A percentile compares a stretch with the other conserved stretches of the same genome.
Conservation (phyloP, 1,284 basidiomycete genomes). For the Tetrapyrgos nigripes region DNA sequence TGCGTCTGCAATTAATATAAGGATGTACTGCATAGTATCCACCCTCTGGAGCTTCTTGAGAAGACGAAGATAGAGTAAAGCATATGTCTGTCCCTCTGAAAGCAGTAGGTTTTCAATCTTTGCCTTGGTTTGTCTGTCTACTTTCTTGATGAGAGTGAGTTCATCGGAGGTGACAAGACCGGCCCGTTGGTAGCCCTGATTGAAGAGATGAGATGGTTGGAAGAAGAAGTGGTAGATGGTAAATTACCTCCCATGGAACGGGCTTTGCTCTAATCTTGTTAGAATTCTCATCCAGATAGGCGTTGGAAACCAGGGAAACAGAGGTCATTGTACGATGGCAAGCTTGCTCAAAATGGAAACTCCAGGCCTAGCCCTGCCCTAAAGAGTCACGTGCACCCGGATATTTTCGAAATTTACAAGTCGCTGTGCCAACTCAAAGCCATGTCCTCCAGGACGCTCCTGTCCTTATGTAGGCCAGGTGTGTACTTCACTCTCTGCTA, state of each 20-base stretch:
- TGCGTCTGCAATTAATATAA: slow-evolving; percentile 92
- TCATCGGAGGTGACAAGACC: slow-evolving; percentile 91
- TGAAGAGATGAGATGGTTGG: slow-evolving; percentile 17
- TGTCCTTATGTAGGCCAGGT: slow-evolving; percentile 6
- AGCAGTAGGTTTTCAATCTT: slow-evolving; percentile 80
- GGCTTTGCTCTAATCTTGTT: slow-evolving; percentile 89
- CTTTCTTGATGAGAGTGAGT: slow-evolving; percentile 88
- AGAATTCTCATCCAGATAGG: slow-evolving; percentile 88
- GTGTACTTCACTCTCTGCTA: not conserved
- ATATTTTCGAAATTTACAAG: not conserved
- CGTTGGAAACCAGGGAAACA: slow-evolving; percentile 85
- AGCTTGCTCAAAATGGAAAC: not conserved
- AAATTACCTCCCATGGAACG: slow-evolving; percentile 92
- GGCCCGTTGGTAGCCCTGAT: slow-evolving; percentile 94
- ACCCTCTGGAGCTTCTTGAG: slow-evolving; percentile 93
- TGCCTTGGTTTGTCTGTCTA: slow-evolving; percentile 80
- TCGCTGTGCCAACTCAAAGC: not conserved
- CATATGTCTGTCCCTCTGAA: slow-evolving; percentile 84
- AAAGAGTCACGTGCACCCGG: slow-evolving; percentile 1
- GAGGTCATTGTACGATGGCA: slow-evolving; percentile 59
- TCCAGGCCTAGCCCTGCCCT: not conserved
- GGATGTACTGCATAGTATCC: slow-evolving; percentile 93
- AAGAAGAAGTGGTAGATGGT: not conserved
- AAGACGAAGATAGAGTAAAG: slow-evolving; percentile 88
- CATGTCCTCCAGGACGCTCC: slow-evolving; percentile 7